Evolutionary conservation across 2,329 filamentous ascomycete genomes (phyloP), one percentile per base, ranked within the genome.

Genomic region (Botryotinia convoluta): DNA sequence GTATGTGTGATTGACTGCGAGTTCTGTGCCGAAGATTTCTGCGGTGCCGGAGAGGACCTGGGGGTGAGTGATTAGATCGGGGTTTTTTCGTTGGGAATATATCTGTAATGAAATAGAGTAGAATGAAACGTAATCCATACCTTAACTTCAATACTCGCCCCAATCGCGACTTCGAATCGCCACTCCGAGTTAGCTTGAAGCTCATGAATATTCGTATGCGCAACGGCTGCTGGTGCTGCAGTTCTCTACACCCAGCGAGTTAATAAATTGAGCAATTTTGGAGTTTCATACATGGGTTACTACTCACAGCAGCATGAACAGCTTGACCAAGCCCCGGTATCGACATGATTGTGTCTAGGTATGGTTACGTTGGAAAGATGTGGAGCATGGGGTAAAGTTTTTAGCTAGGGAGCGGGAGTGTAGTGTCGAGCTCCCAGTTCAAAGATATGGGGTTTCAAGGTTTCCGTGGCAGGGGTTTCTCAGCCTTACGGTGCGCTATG

Each of bases 11-110:
- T 92, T 92, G 16, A 89, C 87, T 18, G 94, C 94, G 61, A 99
- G 91, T 84, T 99, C 96, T 72, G 95, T 95, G 81, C 96, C 96
- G 81, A 98, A 97, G 80, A 97, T 90, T 83, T 99, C 96, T 67
- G 95, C 96, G 1, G 91, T 94, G 75, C 96, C 96, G 48, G 88
- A 89, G 72, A 93, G 84, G 39, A 98, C 86, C 84, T 94, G n/a
- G 2, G 57, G 2, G 57, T 82, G 82, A 69, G 87, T 35, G 20
- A n/a, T 70, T 9, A 62, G 68, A 35, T 61, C 16, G 8, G 26
- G 48, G 12, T 12, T 74, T 44, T 81, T 78, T 32, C 20, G 18
- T 69, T 29, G 35, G 32, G 22, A 29, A 48, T 37, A 60, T 54
- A 54, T 8, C 12, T 54, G 3, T 29, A 16, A 29, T 54, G 3